phyloP scores from a whole-genome alignment of 176 grass and related monocot genomes.

The Urochloa ruziziensis region DNA sequence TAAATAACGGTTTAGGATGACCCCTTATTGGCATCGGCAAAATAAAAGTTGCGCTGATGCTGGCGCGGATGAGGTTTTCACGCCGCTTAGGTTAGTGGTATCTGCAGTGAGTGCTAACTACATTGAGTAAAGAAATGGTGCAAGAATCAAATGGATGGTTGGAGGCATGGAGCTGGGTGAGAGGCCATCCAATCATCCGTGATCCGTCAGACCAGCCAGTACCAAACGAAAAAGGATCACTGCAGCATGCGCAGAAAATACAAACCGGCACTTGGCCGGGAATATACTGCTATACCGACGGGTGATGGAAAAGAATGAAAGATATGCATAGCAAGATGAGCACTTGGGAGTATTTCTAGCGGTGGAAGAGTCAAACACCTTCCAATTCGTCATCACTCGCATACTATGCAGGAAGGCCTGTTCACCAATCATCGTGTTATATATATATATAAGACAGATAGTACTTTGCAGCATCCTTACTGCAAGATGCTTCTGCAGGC shows the following conservation, averaged over 20 bases:
- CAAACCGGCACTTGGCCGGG: background rate
- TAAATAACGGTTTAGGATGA: too few species aligned
- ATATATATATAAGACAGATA: background rate
- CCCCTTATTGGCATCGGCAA: too few species aligned
- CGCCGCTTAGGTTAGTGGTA: too few species aligned
- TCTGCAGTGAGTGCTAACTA: background rate
- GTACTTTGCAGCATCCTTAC: background rate
- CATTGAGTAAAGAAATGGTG: background rate
- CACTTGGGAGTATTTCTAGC: background rate
- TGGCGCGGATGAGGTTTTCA: too few species aligned
- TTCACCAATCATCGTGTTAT: too few species aligned
- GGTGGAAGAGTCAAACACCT: background rate
- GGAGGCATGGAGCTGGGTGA: background rate
- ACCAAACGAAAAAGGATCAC: background rate
- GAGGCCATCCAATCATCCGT: background rate
- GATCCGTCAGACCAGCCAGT: slow-evolving; percentile 10
- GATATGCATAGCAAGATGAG: background rate
- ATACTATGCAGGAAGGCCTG: background rate
- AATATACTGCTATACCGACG: background rate
- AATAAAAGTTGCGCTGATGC: too few species aligned
- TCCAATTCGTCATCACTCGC: background rate
- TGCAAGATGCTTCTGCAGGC: slow-evolving; percentile 31
- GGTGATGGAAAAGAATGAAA: background rate
- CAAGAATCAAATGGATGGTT: slow-evolving; percentile 1
- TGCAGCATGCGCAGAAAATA: background rate